Evolutionary conservation across 352 stramenopile species (phyloP), one percentile per base, ranked within the genome.

Genomic region (Blastocystis hominis): DNA sequence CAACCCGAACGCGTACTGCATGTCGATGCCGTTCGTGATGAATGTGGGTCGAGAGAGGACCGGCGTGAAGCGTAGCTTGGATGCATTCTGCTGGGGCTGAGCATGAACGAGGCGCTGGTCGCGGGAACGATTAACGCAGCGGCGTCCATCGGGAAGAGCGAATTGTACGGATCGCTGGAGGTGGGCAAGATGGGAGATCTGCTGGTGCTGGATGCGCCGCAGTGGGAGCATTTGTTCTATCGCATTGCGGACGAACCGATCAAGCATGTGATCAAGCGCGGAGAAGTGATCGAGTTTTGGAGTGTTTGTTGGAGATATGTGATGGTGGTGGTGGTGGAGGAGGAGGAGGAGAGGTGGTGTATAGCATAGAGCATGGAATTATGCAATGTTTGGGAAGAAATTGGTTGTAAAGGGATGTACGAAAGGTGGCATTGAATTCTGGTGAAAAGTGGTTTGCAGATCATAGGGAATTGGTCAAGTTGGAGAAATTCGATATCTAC

Each of bases 171-270:
- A 69, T 94, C 91, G 84, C 88, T 95, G 4, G 92, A 94, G 84
- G 90, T 93, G 17, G 92, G 92, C 86, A 94, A 94, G 88, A 86
- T 90, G 54, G 92, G 91, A 6, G 92, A 95, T 64, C 84, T 95
- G 53, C 84, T 94, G 63, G 59, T 93, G 36, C 88, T 94, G 86
- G 90, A 91, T 55, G 92, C 92, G 20, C 90, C 75, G 6, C 92
- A 95, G 84, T 94, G 92, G 92, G 92, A 94, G 89, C 92, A 94
- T 44, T 90, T 94, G 70, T 92, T 95, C 88, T 95, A 94, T 91
- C 92, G 94, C 88, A 94, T 95, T 91, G 91, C 88, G 24, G 92
- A 95, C 87, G 91, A 91, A 75, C 92, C 91, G 0, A 94, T 95
- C 70, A 90, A 92, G 79, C 89, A 93, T 68, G 92, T 95, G 30